Base-by-base conservation (phyloP, 495 filamentous ascomycete genomes). In the Penicillium taxi region DNA sequence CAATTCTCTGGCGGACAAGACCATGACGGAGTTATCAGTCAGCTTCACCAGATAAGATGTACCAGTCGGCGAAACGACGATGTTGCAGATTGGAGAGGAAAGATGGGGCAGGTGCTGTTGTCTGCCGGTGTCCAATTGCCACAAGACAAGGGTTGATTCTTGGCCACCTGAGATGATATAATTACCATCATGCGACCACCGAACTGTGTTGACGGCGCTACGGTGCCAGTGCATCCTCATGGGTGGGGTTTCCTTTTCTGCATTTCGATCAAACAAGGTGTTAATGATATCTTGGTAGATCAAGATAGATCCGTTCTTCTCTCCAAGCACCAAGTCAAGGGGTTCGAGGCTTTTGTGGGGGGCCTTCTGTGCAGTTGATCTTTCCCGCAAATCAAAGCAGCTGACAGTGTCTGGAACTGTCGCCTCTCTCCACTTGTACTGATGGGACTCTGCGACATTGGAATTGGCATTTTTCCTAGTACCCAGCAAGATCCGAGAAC, bases 111-210 rank as follows among this genome's bases (percentile, higher is more conserved):
- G 63, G 55, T 74, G 82, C 48, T 90, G 80, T 46, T 75, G 76
- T 42, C 77, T 77, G 20, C 77, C 78, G 2, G 90, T 95, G 41
- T 91, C 86, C 13, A 96, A 61, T 56, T 99, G 91, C 88, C 89
- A 99, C n/a, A 95, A 61, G 11, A 96, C 84, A 32, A 99, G 64
- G 4, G 91, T 87, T 1, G 86, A 86, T 58, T 96, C 91, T 9
- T 76, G 72, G 7, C 91, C 93, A 40, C 91, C 91, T 26, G 91
- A 96, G 21, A 98, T 80, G 21, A 96, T 57, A 53, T 98, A 98
- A 48, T 95, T 90, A 91, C 91, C 93, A 71, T 96, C 90, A 48
- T 63, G 68, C 15, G 90, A 93, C 81, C 84, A 96, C 54, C 87
- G 89, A 26, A 94, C 69, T 6, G 82, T 72, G 47, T 75, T 75